Evolutionary conservation across 2,329 filamentous ascomycete genomes (phyloP).

Genomic region (Hypomyces rosellus): DNA sequence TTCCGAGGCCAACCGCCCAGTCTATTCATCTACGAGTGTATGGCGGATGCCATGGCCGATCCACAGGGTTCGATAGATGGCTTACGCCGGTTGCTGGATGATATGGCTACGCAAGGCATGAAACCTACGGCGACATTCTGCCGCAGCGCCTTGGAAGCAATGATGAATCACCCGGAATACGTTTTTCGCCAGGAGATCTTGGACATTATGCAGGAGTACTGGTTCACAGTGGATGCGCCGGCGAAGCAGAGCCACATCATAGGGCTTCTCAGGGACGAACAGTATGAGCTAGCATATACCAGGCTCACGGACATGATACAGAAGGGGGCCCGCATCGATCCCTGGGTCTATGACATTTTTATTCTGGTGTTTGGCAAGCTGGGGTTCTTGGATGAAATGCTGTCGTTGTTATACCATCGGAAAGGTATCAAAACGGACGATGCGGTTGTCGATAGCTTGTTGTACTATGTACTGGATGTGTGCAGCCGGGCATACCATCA

Average conservation of each 20-base stretch:
- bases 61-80: conserved; percentile 60
- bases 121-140: conserved; percentile 61
- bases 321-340: conserved; percentile 47
- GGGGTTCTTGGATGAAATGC: conserved; percentile 70
- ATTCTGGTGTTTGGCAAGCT: conserved; percentile 65
- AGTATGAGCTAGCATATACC: conserved; percentile 73
- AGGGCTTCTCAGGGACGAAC: conserved; percentile 71
- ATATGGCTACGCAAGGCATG: conserved; percentile 61
- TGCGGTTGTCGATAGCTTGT: conserved; percentile 45
- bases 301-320: conserved; percentile 61
- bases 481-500: conserved; percentile 61
- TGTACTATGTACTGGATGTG: conserved; percentile 68
- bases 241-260: conserved; percentile 63
- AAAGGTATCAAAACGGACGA: conserved; percentile 28
- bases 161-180: conserved; percentile 84
- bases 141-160: conserved; percentile 62
- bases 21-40: conserved; percentile 61
- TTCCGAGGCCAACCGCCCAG: conserved; percentile 50
- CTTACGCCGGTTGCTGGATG: conserved; percentile 58
- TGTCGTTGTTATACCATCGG: conserved; percentile 59
- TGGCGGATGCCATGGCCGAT: conserved; percentile 67
- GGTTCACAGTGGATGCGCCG: conserved; percentile 47
- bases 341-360: conserved; percentile 75
- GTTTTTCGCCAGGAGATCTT: conserved; percentile 65
- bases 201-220: conserved; percentile 65